Evolutionary conservation across 2,329 filamentous ascomycete species (phyloP).

Genomic region (Zymoseptoria crescenta): DNA sequence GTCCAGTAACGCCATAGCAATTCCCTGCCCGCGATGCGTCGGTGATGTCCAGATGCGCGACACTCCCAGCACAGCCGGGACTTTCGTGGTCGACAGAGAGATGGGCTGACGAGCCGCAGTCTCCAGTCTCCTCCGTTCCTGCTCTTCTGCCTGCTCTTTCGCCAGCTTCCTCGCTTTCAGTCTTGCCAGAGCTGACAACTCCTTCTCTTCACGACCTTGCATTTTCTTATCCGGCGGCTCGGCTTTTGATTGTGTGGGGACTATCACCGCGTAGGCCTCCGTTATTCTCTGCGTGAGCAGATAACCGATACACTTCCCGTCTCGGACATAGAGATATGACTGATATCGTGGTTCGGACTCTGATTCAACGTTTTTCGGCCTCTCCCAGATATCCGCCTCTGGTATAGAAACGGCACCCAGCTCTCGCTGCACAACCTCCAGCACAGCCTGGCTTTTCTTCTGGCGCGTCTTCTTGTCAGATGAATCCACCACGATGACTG

Average conservation of each 20-base stretch:
- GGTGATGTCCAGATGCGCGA: conserved; percentile 59
- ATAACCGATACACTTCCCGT: conserved; percentile 54
- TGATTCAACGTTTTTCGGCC: conserved; percentile 28
- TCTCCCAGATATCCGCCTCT: conserved; percentile 51
- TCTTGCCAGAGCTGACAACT: conserved; percentile 13
- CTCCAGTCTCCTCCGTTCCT: neutral
- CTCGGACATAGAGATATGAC: conserved; percentile 54
- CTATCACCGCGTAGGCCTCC: conserved; percentile 46
- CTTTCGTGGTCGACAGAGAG: conserved; percentile 11
- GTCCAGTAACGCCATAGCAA: conserved; percentile 52
- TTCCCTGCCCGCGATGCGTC: conserved; percentile 48
- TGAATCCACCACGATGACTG: conserved; percentile 51
- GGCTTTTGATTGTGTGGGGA: conserved; percentile 6
- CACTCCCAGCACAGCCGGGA: conserved; percentile 50
- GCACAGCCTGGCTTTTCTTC: conserved; percentile 45
- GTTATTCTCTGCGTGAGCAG: conserved; percentile 55
- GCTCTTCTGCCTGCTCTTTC: conserved; percentile 7
- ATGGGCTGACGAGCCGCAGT: conserved; percentile 11
- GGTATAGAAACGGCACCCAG: conserved; percentile 53
- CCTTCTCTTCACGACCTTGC: conserved; percentile 1
- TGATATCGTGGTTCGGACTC: conserved; percentile 45
- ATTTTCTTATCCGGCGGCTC: conserved; percentile 6
- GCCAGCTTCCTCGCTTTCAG: conserved; percentile 19
- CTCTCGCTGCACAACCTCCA: conserved; percentile 56
- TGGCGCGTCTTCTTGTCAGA: conserved; percentile 46